phyloP scores from a whole-genome alignment of 2,329 filamentous ascomycete genomes.

The Phaeosphaeriaceae sp. region DNA sequence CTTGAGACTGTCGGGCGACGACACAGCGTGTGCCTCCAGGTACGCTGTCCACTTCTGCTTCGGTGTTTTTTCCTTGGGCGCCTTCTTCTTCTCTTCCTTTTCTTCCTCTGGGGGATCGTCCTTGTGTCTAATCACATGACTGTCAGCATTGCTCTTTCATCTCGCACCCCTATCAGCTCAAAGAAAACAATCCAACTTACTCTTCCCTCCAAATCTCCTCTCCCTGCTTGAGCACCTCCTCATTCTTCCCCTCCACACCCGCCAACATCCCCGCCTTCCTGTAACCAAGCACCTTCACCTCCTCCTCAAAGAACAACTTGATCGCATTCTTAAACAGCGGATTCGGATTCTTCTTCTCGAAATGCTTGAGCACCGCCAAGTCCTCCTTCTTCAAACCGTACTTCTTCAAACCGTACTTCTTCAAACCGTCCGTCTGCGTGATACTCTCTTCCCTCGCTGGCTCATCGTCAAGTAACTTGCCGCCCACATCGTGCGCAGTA shows the following conservation, averaged over 20 bases:
- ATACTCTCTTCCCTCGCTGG: conserved; percentile 10
- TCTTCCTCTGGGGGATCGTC: conserved; percentile 1
- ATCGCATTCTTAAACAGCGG: conserved; percentile 11
- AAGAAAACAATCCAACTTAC: conserved; percentile 3
- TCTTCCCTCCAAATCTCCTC: conserved; percentile 15
- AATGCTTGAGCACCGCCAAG: conserved; percentile 6
- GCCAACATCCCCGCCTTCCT: conserved; percentile 15
- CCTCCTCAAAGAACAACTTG: conserved; percentile 14
- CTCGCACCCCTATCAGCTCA: not conserved
- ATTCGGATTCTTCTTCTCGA: conserved; percentile 16
- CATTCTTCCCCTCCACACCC: not conserved
- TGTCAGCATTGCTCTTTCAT: not conserved
- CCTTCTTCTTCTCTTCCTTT: not conserved
- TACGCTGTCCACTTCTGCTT: conserved; percentile 20
- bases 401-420: conserved; percentile 16
- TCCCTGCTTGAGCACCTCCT: conserved; percentile 1
- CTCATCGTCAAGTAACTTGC: conserved; percentile 8
- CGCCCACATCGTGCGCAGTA: not conserved
- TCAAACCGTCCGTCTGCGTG: conserved; percentile 19
- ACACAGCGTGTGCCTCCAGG: conserved; percentile 6
- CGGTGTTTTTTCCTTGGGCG: conserved; percentile 7
- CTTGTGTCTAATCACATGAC: not conserved
- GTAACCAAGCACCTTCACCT: conserved; percentile 12
- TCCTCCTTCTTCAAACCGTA: conserved; percentile 22
- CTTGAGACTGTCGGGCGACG: conserved; percentile 3